These are phyloP conservation scores for Nematodospora valgi DNA, from an alignment of 805 yeast genomes.

Conservation along the genomic window DNA sequence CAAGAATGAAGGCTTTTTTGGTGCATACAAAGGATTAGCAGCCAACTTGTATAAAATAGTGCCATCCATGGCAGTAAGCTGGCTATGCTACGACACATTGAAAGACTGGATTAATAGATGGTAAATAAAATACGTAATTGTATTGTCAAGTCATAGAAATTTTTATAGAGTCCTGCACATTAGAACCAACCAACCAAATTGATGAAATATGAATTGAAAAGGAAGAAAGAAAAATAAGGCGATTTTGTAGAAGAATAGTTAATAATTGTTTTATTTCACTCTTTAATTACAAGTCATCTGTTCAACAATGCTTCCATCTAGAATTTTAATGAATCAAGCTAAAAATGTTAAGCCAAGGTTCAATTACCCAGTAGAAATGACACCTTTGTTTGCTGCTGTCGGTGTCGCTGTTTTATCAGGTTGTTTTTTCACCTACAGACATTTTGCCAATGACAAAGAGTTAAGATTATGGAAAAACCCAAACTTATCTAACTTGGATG, in stretches of 20 bases:
- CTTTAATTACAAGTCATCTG: conserved; percentile 1
- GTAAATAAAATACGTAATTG: too few species aligned
- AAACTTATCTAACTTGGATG: conserved; percentile 40
- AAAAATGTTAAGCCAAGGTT: conserved; percentile 16
- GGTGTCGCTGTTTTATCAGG: conserved; percentile 40
- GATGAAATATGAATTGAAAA: not conserved
- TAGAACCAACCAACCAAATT: conserved; percentile 4
- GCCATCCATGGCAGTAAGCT: conserved; percentile 94
- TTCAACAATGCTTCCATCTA: conserved; percentile 36
- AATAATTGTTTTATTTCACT: not conserved
- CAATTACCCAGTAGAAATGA: conserved; percentile 40
- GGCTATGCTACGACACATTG: conserved; percentile 80
- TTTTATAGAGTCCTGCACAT: conserved; percentile 4
- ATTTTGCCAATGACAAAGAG: conserved; percentile 42
- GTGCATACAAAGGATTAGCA: conserved; percentile 69
- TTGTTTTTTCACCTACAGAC: conserved; percentile 44
- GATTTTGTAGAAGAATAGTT: not conserved
- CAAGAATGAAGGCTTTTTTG: conserved; percentile 66
- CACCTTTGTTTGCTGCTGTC: conserved; percentile 44
- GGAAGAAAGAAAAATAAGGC: conserved; percentile 4
- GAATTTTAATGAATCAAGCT: conserved; percentile 39
- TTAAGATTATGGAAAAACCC: conserved; percentile 47
- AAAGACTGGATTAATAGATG: conserved; percentile 40
- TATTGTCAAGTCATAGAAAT: not conserved
- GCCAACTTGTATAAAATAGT: conserved; percentile 87